Base-by-base conservation (phyloP, 169 alveolate species). In the Fabrea salina region DNA sequence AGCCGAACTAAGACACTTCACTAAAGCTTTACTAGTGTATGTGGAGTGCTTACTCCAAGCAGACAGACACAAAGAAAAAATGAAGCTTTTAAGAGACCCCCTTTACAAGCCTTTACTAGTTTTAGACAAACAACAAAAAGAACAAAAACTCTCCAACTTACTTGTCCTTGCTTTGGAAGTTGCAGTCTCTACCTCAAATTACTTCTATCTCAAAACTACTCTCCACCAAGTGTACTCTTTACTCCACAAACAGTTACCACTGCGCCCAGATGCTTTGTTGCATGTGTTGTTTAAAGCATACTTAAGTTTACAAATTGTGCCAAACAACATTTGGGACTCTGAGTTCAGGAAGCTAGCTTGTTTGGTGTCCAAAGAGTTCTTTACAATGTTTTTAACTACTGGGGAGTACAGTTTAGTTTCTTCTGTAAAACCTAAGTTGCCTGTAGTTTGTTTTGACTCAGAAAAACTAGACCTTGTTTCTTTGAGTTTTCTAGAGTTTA, bases 111-210 rank as follows among this genome's bases (percentile, higher is more conserved):
- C 80, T 5, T 58, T 53, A 25, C 22, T 68, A 43, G 59, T 71
- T 32, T 56, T 79, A 1, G 84, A 77, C 37, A 71, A 71, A 35
- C 74, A 75, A 64, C 85, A 82, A 79, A 49, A 70, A 22, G 87
- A 82, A 50, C 84, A 82, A 40, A 82, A 81, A 43, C 66, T 82
- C n/a, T 74, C 86, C 49, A 86, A 86, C 43, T 81, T 70, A 37
- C 35, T 86, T 33, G 19, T 82, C 6, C 56, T 86, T 2, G 89
- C 85, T 19, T 47, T 86, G 41, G 92, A 86, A 25, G 50, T 86
- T 27, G 83, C 84, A 30, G 30, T 64, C 5, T 7, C 61, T 19
- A 71, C 75, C 3, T 80, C 78, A 27, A 49, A 86, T 16, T 35
- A 56, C n/a, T 54, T 74, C 1, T 49, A 75, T 1, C 41, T 80